These are phyloP conservation scores for Jackrogersella minutella DNA, from an alignment of 495 filamentous ascomycete species.

Conservation along the genomic window DNA sequence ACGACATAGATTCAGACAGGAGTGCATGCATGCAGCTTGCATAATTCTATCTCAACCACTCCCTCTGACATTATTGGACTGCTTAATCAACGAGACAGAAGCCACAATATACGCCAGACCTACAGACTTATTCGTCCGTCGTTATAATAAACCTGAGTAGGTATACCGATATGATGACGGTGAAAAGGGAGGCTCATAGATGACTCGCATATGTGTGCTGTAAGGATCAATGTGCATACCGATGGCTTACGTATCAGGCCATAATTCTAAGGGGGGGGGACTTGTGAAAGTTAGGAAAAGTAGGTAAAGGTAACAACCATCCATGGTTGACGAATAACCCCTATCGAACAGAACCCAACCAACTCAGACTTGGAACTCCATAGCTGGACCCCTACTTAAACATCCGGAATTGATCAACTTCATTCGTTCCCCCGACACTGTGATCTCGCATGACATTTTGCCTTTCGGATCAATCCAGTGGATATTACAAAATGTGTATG, in stretches of 20 bases:
- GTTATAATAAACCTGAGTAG: neutral
- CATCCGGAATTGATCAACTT: slow-evolving; percentile 23
- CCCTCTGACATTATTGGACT: slow-evolving; percentile 20
- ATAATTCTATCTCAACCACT: slow-evolving; percentile 33
- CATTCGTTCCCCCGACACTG: slow-evolving; percentile 29
- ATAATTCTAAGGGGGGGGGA: neutral
- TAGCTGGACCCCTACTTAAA: slow-evolving; percentile 18
- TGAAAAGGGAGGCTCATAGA: neutral
- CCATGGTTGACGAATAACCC: slow-evolving; percentile 4
- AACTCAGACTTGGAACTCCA: slow-evolving; percentile 5
- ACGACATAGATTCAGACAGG: slow-evolving; percentile 35
- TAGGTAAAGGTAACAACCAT: neutral
- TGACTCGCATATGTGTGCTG: neutral
- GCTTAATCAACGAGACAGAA: slow-evolving; percentile 24
- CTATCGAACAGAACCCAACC: slow-evolving; percentile 17
- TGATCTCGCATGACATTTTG: slow-evolving; percentile 26
- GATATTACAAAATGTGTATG: slow-evolving; percentile 27
- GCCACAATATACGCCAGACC: slow-evolving; percentile 31
- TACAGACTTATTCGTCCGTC: slow-evolving; percentile 5
- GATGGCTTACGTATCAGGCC: slow-evolving; percentile 11
- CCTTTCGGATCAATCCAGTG: slow-evolving; percentile 31
- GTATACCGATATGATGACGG: neutral
- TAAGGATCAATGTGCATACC: neutral
- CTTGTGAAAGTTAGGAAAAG: neutral
- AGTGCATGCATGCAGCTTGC: slow-evolving; percentile 41